These are phyloP conservation scores for Tylopilus cervinicoccineus DNA, from an alignment of 768 basidiomycete genomes.

Conservation along the genomic window DNA sequence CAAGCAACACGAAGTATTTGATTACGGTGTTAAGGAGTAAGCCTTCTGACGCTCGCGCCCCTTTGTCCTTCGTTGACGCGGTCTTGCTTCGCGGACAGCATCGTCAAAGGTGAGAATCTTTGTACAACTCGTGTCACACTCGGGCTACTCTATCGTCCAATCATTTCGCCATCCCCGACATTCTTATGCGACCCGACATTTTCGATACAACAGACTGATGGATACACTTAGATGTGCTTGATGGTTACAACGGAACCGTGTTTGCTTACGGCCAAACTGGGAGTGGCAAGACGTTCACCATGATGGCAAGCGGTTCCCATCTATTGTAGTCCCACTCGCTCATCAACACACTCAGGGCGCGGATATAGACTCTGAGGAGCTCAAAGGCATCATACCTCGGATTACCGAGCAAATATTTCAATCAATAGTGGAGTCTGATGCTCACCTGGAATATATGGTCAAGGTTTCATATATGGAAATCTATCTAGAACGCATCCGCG, in stretches of 20 bases:
- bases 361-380: conserved; percentile 90
- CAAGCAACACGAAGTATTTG: conserved; percentile 91
- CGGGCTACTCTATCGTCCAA: neutral
- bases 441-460: conserved; percentile 95
- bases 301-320: conserved; percentile 72
- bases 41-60: conserved; percentile 28
- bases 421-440: conserved; percentile 92
- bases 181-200: neutral
- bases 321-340: conserved; percentile 5
- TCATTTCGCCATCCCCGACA: neutral
- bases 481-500: conserved; percentile 93
- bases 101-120: conserved; percentile 71
- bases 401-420: conserved; percentile 99
- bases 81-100: conserved; percentile 41
- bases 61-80: conserved; percentile 16
- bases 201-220: conserved; percentile 16
- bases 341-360: conserved; percentile 62
- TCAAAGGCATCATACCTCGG: conserved; percentile 95
- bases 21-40: conserved; percentile 97
- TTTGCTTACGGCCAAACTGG: conserved; percentile 98
- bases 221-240: conserved; percentile 76
- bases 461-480: conserved; percentile 99
- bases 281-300: conserved; percentile 96
- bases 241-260: conserved; percentile 98
- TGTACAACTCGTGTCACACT: neutral